phyloP scores from a whole-genome alignment of 495 filamentous ascomycete species.

The Astrothelium subdiscretum region DNA sequence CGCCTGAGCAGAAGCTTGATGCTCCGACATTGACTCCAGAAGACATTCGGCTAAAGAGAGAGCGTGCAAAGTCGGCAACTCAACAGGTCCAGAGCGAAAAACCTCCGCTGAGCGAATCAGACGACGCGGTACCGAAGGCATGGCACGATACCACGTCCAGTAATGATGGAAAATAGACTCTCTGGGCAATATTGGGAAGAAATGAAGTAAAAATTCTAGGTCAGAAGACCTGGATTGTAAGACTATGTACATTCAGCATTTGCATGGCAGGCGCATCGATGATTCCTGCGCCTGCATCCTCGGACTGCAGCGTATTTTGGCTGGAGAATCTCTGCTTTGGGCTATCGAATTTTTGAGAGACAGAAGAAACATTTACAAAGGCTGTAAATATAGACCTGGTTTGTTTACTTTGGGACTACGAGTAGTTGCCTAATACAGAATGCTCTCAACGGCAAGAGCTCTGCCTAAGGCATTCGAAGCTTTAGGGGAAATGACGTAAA shows the following conservation, averaged over 20 bases:
- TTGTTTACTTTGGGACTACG: too few species aligned
- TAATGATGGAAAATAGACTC: neutral
- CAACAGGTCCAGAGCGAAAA: constrained; percentile 9
- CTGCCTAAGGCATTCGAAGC: too few species aligned
- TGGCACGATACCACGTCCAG: constrained; percentile 9
- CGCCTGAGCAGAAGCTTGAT: neutral
- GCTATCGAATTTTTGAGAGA: too few species aligned
- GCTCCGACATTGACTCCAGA: constrained; percentile 15
- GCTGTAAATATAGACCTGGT: neutral
- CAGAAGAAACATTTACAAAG: too few species aligned
- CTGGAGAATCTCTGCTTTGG: neutral
- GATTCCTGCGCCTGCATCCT: too few species aligned
- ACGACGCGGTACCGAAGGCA: constrained; percentile 12
- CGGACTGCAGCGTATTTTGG: neutral
- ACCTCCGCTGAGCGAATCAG: constrained; percentile 6
- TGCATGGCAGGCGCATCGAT: neutral
- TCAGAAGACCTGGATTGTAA: neutral
- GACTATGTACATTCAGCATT: neutral
- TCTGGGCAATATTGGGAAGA: neutral
- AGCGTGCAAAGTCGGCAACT: constrained; percentile 18
- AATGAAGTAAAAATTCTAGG: neutral
- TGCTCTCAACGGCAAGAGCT: too few species aligned
- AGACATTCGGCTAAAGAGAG: constrained; percentile 9
- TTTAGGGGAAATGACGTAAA: neutral
- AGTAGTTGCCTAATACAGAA: too few species aligned